These are phyloP conservation scores for Talaromyces sp. DNA, from an alignment of 2,329 filamentous ascomycete species.

Conservation along the genomic window DNA sequence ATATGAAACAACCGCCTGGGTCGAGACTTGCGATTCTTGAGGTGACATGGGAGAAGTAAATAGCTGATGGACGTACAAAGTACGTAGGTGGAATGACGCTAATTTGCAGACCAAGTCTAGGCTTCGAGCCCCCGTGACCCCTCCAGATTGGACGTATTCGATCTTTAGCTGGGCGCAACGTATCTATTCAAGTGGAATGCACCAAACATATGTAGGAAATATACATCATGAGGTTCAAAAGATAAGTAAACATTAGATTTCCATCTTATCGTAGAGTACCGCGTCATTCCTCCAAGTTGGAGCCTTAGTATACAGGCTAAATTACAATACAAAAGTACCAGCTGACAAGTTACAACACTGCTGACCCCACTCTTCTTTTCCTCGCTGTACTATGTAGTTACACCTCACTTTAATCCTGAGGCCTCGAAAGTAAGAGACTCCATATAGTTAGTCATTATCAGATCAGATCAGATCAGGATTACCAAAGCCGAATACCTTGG, in stretches of 20 bases:
- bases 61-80: neutral
- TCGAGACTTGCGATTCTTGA: constrained; percentile 9
- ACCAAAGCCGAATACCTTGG: neutral
- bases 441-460: no score
- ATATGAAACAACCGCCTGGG: constrained; percentile 6
- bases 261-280: neutral
- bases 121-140: neutral
- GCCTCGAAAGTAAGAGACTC: no score
- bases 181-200: no score
- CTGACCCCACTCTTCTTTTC: neutral
- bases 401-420: neutral
- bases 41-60: neutral
- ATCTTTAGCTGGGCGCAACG: neutral
- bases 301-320: neutral
- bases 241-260: neutral
- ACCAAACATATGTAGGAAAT: neutral
- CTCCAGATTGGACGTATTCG: neutral
- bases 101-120: neutral
- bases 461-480: neutral
- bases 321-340: neutral
- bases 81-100: neutral
- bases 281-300: neutral
- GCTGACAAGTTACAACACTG: no score
- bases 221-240: neutral
- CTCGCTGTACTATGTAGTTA: neutral